phyloP scores from a whole-genome alignment of 2,329 filamentous ascomycete genomes.

The Xylariaceae sp. region DNA sequence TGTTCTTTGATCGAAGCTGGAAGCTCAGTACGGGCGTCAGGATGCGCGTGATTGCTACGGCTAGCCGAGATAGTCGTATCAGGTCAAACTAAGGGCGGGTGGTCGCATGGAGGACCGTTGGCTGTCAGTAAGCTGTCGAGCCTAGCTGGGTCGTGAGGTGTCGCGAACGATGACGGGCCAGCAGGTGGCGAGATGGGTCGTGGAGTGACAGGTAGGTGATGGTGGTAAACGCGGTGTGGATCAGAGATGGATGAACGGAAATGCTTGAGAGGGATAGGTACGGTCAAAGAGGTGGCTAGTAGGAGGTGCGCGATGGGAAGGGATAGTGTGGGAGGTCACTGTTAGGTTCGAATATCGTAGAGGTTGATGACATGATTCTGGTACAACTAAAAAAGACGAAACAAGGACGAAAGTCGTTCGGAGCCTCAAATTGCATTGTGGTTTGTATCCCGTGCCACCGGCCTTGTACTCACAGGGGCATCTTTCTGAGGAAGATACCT shows the following conservation, averaged over 20 bases:
- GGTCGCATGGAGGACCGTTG: conserved; percentile 7
- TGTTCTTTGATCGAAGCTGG: conserved; percentile 11
- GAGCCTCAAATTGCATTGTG: conserved; percentile 7
- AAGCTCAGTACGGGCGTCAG: conserved; percentile 10
- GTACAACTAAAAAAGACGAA: conserved; percentile 6
- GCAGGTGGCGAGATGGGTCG: neutral
- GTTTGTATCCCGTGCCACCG: neutral
- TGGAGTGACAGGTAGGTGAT: neutral
- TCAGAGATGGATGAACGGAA: neutral
- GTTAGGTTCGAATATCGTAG: neutral
- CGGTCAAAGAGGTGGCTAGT: neutral
- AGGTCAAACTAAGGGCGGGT: conserved; percentile 8
- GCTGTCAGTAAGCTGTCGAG: neutral
- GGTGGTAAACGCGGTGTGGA: neutral
- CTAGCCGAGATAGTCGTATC: conserved; percentile 17
- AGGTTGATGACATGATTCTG: conserved; percentile 13
- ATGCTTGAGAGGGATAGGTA: neutral
- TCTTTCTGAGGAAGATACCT: neutral
- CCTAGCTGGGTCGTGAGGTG: neutral
- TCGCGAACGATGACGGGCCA: neutral
- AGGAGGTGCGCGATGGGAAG: neutral
- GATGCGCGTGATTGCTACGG: conserved; percentile 11
- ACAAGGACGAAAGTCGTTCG: conserved; percentile 5
- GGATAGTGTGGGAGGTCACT: conserved; percentile 1
- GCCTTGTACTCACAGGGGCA: neutral